phyloP scores from a whole-genome alignment of 1,139 yeast species.

The Kluyveromyces sp. region DNA sequence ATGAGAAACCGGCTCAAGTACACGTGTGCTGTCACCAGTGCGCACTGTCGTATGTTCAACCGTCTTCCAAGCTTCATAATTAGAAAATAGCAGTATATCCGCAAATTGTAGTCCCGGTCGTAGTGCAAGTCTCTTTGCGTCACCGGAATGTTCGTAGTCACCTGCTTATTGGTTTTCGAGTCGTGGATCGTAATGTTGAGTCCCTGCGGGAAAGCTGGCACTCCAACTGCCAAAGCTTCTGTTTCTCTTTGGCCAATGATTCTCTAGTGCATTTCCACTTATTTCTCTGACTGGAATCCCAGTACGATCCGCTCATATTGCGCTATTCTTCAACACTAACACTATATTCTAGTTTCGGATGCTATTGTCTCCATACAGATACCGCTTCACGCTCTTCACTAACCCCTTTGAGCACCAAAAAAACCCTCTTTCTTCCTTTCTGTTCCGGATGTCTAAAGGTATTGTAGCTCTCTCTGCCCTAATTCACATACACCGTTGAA shows the following conservation, averaged over 20 bases:
- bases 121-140: constrained; percentile 40
- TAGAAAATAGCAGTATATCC: constrained; percentile 62
- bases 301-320: constrained; percentile 54
- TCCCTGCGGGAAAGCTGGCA: constrained; percentile 30
- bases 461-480: background rate
- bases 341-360: too few species aligned
- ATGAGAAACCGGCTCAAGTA: constrained; percentile 70
- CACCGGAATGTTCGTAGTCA: constrained; percentile 35
- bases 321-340: background rate
- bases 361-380: too few species aligned
- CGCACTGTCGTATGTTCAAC: constrained; percentile 69
- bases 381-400: background rate
- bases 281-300: constrained; percentile 58
- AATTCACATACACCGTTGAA: background rate
- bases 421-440: too few species aligned
- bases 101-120: constrained; percentile 47
- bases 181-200: constrained; percentile 26
- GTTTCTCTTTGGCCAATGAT: constrained; percentile 36
- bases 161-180: constrained; percentile 18
- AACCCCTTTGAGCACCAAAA: too few species aligned
- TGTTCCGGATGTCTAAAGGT: background rate
- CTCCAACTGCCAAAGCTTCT: constrained; percentile 32
- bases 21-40: constrained; percentile 82
- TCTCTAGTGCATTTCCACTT: constrained; percentile 56
- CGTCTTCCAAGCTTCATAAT: constrained; percentile 72